These are phyloP conservation scores for Fusarium irregulare DNA, from an alignment of 2,329 filamentous ascomycete genomes.

Conservation along the genomic window DNA sequence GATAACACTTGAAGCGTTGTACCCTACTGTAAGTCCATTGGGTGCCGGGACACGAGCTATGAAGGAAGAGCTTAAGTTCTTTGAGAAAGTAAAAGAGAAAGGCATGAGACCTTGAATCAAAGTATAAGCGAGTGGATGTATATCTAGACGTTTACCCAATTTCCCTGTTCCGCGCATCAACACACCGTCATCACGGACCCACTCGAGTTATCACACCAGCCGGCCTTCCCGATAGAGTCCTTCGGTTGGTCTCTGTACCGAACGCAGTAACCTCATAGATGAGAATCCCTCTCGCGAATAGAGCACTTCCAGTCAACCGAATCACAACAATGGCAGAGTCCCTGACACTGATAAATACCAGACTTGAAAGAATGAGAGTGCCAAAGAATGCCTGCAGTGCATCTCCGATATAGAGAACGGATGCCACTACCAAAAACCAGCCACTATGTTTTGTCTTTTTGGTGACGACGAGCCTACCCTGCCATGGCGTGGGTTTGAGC, in stretches of 20 bases:
- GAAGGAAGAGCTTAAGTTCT: neutral
- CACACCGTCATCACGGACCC: no score
- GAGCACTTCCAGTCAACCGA: conserved; percentile 21
- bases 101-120: neutral
- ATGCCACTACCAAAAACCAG: conserved; percentile 20
- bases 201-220: no score
- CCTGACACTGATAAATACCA: conserved; percentile 31
- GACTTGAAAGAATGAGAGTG: conserved; percentile 28
- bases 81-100: neutral
- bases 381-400: conserved; percentile 28
- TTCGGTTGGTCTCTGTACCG: no score
- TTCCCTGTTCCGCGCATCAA: no score
- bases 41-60: neutral
- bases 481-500: conserved; percentile 13
- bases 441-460: neutral
- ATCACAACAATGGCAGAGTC: conserved; percentile 28
- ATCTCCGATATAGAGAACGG: conserved; percentile 19
- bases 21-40: neutral
- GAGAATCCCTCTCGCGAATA: conserved; percentile 15
- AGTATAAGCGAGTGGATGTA: no score
- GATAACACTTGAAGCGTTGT: neutral
- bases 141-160: no score
- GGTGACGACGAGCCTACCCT: conserved; percentile 2
- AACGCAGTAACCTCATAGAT: conserved; percentile 28
- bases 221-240: no score